Evolutionary conservation across 1,139 yeast genomes (phyloP), one percentile per base, ranked within the genome.

Genomic region (Yamadazyma friedrichii): DNA sequence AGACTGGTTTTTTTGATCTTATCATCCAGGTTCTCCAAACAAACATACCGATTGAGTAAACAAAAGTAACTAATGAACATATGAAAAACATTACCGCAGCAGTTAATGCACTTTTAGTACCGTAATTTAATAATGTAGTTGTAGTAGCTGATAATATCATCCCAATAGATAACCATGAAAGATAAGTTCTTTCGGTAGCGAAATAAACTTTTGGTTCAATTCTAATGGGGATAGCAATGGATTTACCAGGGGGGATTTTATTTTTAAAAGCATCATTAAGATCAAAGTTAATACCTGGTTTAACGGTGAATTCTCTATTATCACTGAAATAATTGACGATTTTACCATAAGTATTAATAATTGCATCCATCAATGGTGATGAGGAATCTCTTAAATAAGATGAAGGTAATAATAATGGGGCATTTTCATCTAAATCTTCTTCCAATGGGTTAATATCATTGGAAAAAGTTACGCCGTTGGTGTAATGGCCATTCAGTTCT

Each of bases 51-150:
- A 86, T 76, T n/a, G 96, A 78, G 61, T 91, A 91, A 15, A 71
- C 42, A 44, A 91, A 77, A 10, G 94, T 84, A 46, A 80, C 67
- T 31, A 88, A 70, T 0, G 98, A 88, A 20, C 95, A 81, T 15
- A 87, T 44, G 65, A 87, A 89, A 65, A 93, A 93, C n/a, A 95
- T 95, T 42, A 88, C 74, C 1, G 96, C 84, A 0, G 97, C 95
- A 35, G 88, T 75, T 53, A 88, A 72, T 0, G 96, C 82, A 33
- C 81, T 67, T 39, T 68, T 66, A 44, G 80, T 77, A 53, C 94
- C 93, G 59, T 82, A 85, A 46, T 82, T 82, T 53, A 85, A 66
- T 49, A 85, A 69, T 1, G 89, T 69, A 13, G 84, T 81, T 1
- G 89, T 87, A 9, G 89, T 82, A 41, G 84, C 87, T 35, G 87